Evolutionary conservation across 768 basidiomycete genomes (phyloP).

Genomic region (Auriscalpium microsporum): DNA sequence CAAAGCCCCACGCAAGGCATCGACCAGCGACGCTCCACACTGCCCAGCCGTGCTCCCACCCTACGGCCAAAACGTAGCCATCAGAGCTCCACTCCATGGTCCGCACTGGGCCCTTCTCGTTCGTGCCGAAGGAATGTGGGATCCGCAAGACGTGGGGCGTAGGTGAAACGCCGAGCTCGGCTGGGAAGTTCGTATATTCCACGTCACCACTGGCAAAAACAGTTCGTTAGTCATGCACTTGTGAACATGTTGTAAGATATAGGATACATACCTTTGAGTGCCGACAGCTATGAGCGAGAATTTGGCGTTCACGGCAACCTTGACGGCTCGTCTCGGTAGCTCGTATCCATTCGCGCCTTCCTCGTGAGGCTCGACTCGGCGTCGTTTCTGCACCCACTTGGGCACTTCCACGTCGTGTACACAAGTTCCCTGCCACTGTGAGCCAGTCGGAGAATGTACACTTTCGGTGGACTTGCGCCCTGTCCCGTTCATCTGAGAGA

Average conservation of each 20-base stretch:
- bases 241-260: conserved; percentile 1
- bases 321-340: conserved; percentile 58
- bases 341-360: conserved; percentile 34
- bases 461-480: background rate
- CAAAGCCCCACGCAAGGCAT: conserved; percentile 73
- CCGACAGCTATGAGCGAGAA: conserved; percentile 83
- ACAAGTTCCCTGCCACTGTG: conserved; percentile 68
- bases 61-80: conserved; percentile 90
- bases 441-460: background rate
- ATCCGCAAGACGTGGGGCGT: conserved; percentile 53
- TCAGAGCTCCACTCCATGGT: conserved; percentile 90
- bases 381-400: conserved; percentile 74
- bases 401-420: conserved; percentile 69
- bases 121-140: conserved; percentile 51
- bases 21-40: conserved; percentile 86
- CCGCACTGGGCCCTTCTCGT: conserved; percentile 50
- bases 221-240: background rate
- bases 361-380: conserved; percentile 42
- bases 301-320: conserved; percentile 62
- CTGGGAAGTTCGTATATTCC: conserved; percentile 61
- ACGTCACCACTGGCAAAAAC: conserved; percentile 46
- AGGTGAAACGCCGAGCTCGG: conserved; percentile 47
- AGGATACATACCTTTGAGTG: conserved; percentile 44
- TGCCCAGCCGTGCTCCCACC: conserved; percentile 86
- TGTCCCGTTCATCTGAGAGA: conserved; percentile 3